These are phyloP conservation scores for Candida yuanshanica DNA, from an alignment of 805 yeast species.

Conservation along the genomic window DNA sequence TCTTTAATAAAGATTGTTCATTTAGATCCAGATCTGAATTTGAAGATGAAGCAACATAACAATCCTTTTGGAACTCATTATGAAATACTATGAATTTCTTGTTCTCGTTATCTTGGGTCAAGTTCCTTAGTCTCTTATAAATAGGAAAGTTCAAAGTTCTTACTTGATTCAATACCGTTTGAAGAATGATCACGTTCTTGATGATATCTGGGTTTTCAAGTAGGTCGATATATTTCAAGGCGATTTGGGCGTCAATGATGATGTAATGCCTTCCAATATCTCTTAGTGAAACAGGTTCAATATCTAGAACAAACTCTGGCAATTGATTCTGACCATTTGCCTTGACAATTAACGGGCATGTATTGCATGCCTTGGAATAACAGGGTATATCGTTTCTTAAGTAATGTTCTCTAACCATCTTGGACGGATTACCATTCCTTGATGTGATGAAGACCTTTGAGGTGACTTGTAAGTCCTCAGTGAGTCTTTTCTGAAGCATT, in stretches of 20 bases:
- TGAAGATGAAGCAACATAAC: constrained; percentile 41
- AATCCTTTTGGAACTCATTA: constrained; percentile 73
- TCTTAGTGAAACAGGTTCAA: constrained; percentile 43
- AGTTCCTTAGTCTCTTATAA: constrained; percentile 73
- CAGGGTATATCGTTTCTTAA: constrained; percentile 91
- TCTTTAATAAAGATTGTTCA: constrained; percentile 80
- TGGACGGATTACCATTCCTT: constrained; percentile 82
- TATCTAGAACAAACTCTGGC: constrained; percentile 64
- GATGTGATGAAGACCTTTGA: constrained; percentile 91
- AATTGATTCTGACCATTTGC: constrained; percentile 64
- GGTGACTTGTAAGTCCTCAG: constrained; percentile 58
- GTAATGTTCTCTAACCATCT: constrained; percentile 91
- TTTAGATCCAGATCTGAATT: constrained; percentile 77
- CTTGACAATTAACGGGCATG: constrained; percentile 50
- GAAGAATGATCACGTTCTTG: constrained; percentile 90
- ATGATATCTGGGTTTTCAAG: constrained; percentile 73
- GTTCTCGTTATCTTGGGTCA: constrained; percentile 58
- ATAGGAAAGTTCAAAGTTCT: constrained; percentile 83
- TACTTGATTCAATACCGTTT: constrained; percentile 91
- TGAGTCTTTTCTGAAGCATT: constrained; percentile 32
- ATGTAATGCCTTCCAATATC: constrained; percentile 68
- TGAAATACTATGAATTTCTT: constrained; percentile 89
- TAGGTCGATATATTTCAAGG: constrained; percentile 82
- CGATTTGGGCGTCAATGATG: constrained; percentile 83
- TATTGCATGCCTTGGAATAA: constrained; percentile 61